Conservation (phyloP, 1,139 yeast species). For the Pichia sp. region DNA sequence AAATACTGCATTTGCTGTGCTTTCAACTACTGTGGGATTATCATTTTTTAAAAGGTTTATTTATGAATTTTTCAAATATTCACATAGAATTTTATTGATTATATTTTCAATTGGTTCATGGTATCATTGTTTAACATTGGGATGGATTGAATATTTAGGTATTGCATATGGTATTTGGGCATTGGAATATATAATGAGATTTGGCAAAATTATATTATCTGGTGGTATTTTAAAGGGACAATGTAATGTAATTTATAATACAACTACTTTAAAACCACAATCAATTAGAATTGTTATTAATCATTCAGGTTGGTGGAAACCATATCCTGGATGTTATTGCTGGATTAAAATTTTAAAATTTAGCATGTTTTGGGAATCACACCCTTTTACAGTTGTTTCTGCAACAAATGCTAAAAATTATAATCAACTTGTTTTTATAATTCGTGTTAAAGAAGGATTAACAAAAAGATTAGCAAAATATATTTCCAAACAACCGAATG, state of each 20-base stretch:
- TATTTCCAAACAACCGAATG: constrained; percentile 26
- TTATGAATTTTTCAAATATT: constrained; percentile 42
- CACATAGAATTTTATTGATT: constrained; percentile 39
- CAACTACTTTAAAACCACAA: constrained; percentile 20
- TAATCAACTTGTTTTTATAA: constrained; percentile 32
- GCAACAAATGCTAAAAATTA: constrained; percentile 30
- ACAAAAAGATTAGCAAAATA: constrained; percentile 31
- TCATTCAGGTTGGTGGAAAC: constrained; percentile 38
- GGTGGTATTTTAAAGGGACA: constrained; percentile 40
- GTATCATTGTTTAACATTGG: constrained; percentile 43
- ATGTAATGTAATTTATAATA: constrained; percentile 29
- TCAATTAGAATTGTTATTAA: constrained; percentile 33
- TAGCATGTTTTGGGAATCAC: constrained; percentile 50
- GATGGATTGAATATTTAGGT: constrained; percentile 43
- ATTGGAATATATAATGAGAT: constrained; percentile 35
- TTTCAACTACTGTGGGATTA: constrained; percentile 31
- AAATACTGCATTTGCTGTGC: constrained; percentile 29
- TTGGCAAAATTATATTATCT: constrained; percentile 33
- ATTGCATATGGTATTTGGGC: constrained; percentile 37
- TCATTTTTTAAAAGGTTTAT: constrained; percentile 33
- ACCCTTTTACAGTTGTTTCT: constrained; percentile 45
- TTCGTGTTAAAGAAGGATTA: constrained; percentile 36
- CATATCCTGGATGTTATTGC: constrained; percentile 37
- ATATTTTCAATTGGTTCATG: constrained; percentile 41
- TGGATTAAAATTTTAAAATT: constrained; percentile 34